Evolutionary conservation across 1,284 basidiomycete species (phyloP), one percentile per base, ranked within the genome.

Genomic region (Ceratobasidium sp.): DNA sequence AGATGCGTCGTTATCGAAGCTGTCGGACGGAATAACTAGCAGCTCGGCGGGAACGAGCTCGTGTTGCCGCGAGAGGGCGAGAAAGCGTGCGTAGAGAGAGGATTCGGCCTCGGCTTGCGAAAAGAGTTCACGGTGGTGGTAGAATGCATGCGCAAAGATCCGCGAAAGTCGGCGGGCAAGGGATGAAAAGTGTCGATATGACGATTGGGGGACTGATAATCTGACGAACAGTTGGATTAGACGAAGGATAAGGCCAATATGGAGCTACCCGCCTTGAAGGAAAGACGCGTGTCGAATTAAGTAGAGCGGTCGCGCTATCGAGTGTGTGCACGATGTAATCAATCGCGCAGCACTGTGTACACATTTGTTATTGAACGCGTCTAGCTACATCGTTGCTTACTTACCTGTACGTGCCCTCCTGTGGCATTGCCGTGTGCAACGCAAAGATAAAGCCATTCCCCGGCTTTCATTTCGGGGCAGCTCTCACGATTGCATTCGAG

Each of bases 391-490:
- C 27, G 47, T 69, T 12, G 55, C 68, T 74, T 43, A 70, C 86
- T 54, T 72, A 81, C 89, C 86, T 92, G 90, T 85, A 91, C 88
- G 67, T 87, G 84, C 25, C 88, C 87, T 68, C 89, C 88, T 75
- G 86, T 88, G 47, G 45, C 47, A 32, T 64, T 64, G 7, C 90
- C 88, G 75, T 98, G 96, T 0, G 95, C 94, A 32, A 96, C 95
- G 76, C 96, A 99, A 2, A 98, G 82, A 79, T 96, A 98, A 49
- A 94, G 84, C 94, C 96, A 98, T 82, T 98, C 94, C 60, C 91
- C 93, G 15, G 96, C 95, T 78, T 96, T 96, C 96, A 98, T 98
- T 78, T 96, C 91, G 1, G 93, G 92, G 81, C 96, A 98, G 8
- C 90, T 87, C 58, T 84, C 79, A 43, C 91, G 86, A 8, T 87